Conservation (phyloP, 768 basidiomycete genomes). For the Boletus patriciae region DNA sequence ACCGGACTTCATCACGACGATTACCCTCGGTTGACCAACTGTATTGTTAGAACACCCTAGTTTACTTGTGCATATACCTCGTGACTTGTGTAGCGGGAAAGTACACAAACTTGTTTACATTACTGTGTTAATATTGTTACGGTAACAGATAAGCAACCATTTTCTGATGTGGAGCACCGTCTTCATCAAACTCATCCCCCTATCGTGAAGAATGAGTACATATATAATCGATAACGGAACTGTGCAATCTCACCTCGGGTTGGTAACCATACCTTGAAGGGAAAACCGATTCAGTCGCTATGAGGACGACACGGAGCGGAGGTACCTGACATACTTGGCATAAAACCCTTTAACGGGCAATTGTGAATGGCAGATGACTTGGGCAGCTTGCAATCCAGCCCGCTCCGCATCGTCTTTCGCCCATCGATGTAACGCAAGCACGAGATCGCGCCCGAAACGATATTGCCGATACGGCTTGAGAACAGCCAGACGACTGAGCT, state of each 20-base stretch:
- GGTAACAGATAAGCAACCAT: conserved; percentile 63
- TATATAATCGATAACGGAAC: conserved; percentile 18
- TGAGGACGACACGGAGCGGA: conserved; percentile 11
- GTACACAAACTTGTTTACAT: conserved; percentile 26
- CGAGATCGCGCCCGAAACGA: conserved; percentile 67
- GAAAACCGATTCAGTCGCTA: conserved; percentile 8
- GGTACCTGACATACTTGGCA: conserved; percentile 50
- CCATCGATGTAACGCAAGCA: conserved; percentile 62
- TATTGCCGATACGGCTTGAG: conserved; percentile 62
- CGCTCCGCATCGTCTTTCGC: conserved; percentile 41
- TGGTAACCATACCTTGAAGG: conserved; percentile 64
- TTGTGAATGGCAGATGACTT: conserved; percentile 69
- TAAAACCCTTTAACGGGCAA: conserved; percentile 70
- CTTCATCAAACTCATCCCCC: conserved; percentile 77
- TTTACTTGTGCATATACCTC: conserved; percentile 36
- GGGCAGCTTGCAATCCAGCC: conserved; percentile 31
- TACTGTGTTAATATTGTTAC: conserved; percentile 31
- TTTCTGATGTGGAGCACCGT: conserved; percentile 83
- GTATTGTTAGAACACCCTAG: conserved; percentile 43
- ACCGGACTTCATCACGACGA: conserved; percentile 32
- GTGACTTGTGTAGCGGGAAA: conserved; percentile 15
- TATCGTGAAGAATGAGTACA: conserved; percentile 35
- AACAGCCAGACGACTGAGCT: conserved; percentile 71
- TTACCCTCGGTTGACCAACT: conserved; percentile 35
- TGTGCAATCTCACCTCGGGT: conserved; percentile 51